Conservation (phyloP, 2,329 filamentous ascomycete genomes). For the Beauveria scarabaeidicola region DNA sequence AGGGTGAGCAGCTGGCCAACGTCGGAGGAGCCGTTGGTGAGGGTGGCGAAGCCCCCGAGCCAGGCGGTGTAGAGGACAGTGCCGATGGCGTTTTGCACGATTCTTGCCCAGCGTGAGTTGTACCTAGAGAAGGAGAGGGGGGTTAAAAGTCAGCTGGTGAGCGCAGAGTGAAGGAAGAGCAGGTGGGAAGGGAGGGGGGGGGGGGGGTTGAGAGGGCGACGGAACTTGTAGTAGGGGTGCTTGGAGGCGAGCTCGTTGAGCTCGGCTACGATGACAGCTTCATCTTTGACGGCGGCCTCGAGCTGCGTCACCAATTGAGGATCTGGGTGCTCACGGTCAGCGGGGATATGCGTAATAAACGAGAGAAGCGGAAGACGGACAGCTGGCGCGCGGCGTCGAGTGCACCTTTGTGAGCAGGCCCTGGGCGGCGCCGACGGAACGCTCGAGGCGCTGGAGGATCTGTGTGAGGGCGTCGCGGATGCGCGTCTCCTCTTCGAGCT, state of each 20-base stretch:
- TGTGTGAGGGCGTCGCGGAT: slow-evolving; percentile 78
- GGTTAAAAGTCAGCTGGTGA: neutral
- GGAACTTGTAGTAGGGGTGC: slow-evolving; percentile 91
- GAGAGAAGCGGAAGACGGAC: slow-evolving; percentile 26
- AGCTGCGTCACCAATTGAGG: slow-evolving; percentile 60
- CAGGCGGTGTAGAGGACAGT: slow-evolving; percentile 56
- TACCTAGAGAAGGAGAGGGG: slow-evolving; percentile 39
- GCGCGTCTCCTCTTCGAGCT: slow-evolving; percentile 78
- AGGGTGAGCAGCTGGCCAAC: slow-evolving; percentile 69
- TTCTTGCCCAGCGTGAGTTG: slow-evolving; percentile 77
- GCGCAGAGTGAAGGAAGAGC: neutral
- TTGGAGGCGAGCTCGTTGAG: slow-evolving; percentile 68
- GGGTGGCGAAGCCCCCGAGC: slow-evolving; percentile 61
- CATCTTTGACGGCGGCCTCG: slow-evolving; percentile 61
- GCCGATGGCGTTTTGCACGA: slow-evolving; percentile 69
- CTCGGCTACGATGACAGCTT: slow-evolving; percentile 61
- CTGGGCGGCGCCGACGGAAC: slow-evolving; percentile 72
- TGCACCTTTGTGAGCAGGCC: slow-evolving; percentile 83
- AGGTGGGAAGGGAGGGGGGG: neutral
- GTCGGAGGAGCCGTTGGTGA: slow-evolving; percentile 36
- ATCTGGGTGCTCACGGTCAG: slow-evolving; percentile 38
- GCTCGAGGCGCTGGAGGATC: slow-evolving; percentile 73
- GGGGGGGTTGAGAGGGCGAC: slow-evolving; percentile 11
- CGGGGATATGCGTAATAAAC: neutral
- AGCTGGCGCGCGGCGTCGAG: slow-evolving; percentile 62